Evolutionary conservation across 345 rosid species (phyloP), one percentile per base, ranked within the genome.

Genomic region (Rhodomyrtus tomentosa): DNA sequence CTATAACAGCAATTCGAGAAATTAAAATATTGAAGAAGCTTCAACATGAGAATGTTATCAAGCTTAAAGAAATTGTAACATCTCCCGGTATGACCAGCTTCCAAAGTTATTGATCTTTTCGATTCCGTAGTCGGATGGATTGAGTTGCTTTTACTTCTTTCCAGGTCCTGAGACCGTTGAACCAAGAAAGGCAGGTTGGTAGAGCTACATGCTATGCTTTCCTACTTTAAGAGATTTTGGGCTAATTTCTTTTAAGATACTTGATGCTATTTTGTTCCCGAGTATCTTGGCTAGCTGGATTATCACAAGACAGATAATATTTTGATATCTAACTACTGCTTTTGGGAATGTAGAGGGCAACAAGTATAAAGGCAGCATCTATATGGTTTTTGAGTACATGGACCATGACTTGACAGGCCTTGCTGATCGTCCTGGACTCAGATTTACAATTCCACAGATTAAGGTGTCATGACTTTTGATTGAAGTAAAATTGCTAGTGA

Each of bases 341-440:
- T 68, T 68, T 68, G 76, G 55, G 51, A 40, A 14, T 92, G 81
- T 89, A 95, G 98, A 93, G 90, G 95, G 94, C 55, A 93, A 94
- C 87, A 96, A 96, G 90, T 95, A 95, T 88, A 96, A 93, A 87
- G 96, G 99, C 82, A 96, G 99, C 42, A 95, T 95, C 82, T 96
- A 95, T 87, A 95, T 96, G 99, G 99, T 96, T 81, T 96, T 95
- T 86, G 99, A 95, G 82, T 96, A 95, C 89, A 95, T 96, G 99
- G 99, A 96, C 90, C 98, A 95, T 91, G 99, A 95, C 82, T 90
- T 97, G 93, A 97, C 96, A 52, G 98, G 99, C 54, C 98, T 95
- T 55, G 92, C 98, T 87, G 98, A 97, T 89, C 98, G 98, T 87
- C 98, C 98, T 86, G 98, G 98, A 86, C 89, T 94, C 89, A 94